Evolutionary conservation across 2,329 filamentous ascomycete genomes (phyloP).

Genomic region (Arthrobotrys megalospora): DNA sequence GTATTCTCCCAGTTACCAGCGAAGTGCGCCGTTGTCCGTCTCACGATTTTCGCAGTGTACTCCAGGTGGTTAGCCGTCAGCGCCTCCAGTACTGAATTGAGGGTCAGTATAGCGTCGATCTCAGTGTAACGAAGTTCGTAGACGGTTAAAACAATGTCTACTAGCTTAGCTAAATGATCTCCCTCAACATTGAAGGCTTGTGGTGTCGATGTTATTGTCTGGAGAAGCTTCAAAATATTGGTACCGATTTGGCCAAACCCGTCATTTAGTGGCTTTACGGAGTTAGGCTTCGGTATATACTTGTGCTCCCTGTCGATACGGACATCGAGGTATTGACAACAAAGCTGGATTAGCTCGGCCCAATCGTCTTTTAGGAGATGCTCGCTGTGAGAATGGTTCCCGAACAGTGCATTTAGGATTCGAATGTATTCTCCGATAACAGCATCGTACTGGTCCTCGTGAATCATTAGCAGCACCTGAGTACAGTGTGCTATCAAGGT

Average conservation of each 20-base stretch:
- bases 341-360: conserved; percentile 80
- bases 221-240: conserved; percentile 77
- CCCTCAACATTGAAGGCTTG: conserved; percentile 76
- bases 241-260: conserved; percentile 67
- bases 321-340: conserved; percentile 66
- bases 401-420: conserved; percentile 78
- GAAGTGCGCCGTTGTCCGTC: conserved; percentile 79
- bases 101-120: conserved; percentile 74
- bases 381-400: conserved; percentile 83
- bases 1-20: conserved; percentile 80
- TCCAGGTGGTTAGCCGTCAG: conserved; percentile 78
- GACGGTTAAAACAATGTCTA: conserved; percentile 68
- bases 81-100: conserved; percentile 79
- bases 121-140: conserved; percentile 75
- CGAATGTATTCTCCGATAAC: conserved; percentile 84
- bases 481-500: conserved; percentile 85
- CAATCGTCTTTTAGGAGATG: conserved; percentile 80
- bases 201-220: conserved; percentile 75
- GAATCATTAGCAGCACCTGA: conserved; percentile 77
- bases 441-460: conserved; percentile 77
- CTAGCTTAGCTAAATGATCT: conserved; percentile 72
- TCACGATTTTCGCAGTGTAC: conserved; percentile 75
- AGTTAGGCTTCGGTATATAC: conserved; percentile 40
- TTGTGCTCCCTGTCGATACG: conserved; percentile 31
- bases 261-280: conserved; percentile 66